These are phyloP conservation scores for Epichloe sylvatica DNA, from an alignment of 2,329 filamentous ascomycete genomes.

Conservation along the genomic window DNA sequence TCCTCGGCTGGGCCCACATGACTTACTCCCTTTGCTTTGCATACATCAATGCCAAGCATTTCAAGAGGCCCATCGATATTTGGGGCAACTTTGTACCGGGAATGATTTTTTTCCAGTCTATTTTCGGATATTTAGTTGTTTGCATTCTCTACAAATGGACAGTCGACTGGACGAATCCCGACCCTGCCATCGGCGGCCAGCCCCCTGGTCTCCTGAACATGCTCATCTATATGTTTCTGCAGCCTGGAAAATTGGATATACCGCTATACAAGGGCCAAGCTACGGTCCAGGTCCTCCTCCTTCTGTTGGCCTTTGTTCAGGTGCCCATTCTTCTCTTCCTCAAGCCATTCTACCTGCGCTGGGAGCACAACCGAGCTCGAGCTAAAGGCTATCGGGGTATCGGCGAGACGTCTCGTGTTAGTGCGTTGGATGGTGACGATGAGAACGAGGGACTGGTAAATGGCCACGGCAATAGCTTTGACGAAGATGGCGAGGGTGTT, in stretches of 20 bases:
- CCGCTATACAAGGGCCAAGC: slow-evolving; percentile 68
- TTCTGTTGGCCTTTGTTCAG: slow-evolving; percentile 71
- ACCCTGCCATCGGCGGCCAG: slow-evolving; percentile 26
- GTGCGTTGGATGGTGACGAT: slow-evolving; percentile 80
- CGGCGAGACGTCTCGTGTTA: slow-evolving; percentile 75
- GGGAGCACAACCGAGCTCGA: slow-evolving; percentile 80
- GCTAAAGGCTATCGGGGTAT: slow-evolving; percentile 86
- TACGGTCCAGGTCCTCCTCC: slow-evolving; percentile 58
- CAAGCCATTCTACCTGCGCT: slow-evolving; percentile 90
- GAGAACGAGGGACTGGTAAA: slow-evolving; percentile 43
- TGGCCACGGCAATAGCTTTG: slow-evolving; percentile 43
- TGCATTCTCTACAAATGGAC: slow-evolving; percentile 97
- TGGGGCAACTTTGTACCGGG: slow-evolving; percentile 95
- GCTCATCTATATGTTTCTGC: slow-evolving; percentile 99
- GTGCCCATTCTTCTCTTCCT: slow-evolving; percentile 86
- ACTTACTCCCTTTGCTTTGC: slow-evolving; percentile 92
- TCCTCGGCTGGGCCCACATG: slow-evolving; percentile 97
- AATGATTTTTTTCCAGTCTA: slow-evolving; percentile 99
- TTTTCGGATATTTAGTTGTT: slow-evolving; percentile 90
- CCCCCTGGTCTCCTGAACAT: slow-evolving; percentile 96
- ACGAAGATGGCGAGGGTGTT: slow-evolving; percentile 63
- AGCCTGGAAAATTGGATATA: slow-evolving; percentile 61
- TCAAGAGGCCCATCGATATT: slow-evolving; percentile 88
- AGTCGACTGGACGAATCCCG: slow-evolving; percentile 60
- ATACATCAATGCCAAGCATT: slow-evolving; percentile 85